Evolutionary conservation across 371 early-diverging fungal species (phyloP).

Genomic region (Lichtheimia corymbifera): DNA sequence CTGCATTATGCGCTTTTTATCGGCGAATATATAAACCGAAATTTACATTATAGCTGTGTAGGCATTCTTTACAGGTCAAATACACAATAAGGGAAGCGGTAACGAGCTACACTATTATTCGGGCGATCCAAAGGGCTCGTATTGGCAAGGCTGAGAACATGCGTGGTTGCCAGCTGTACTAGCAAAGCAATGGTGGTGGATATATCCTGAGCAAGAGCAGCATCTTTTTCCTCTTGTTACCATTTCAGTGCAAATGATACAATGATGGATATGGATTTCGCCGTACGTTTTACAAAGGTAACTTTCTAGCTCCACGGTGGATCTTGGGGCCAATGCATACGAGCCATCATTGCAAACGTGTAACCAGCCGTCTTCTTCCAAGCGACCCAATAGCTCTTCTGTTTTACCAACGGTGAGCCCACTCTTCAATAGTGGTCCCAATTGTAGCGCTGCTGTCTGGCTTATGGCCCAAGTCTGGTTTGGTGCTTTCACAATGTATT

Average conservation of each 20-base stretch:
- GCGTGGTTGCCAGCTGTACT: not conserved
- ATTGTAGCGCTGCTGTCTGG: not conserved
- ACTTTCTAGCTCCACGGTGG: not conserved
- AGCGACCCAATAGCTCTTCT: not conserved
- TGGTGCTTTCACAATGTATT: not conserved
- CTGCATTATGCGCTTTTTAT: no score
- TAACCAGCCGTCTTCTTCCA: constrained; percentile 8
- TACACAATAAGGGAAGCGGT: no score
- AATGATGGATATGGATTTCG: not conserved
- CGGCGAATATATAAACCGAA: no score
- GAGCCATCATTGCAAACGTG: not conserved
- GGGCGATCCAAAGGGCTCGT: no score
- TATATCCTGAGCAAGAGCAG: not conserved
- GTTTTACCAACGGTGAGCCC: not conserved
- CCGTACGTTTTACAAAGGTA: not conserved
- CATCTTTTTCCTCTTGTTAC: constrained; percentile 6
- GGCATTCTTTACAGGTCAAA: no score
- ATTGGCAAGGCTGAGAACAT: not conserved
- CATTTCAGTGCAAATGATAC: constrained; percentile 5
- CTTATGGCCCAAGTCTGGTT: not conserved
- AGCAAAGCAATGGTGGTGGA: constrained; percentile 1
- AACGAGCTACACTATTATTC: no score
- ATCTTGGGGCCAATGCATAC: not conserved
- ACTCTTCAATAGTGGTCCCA: not conserved
- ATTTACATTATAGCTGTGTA: no score